A percentile compares a stretch with the other conserved stretches of the same genome.
Conservation (phyloP, 345 rosid genomes). For the Trapa bicornis region DNA sequence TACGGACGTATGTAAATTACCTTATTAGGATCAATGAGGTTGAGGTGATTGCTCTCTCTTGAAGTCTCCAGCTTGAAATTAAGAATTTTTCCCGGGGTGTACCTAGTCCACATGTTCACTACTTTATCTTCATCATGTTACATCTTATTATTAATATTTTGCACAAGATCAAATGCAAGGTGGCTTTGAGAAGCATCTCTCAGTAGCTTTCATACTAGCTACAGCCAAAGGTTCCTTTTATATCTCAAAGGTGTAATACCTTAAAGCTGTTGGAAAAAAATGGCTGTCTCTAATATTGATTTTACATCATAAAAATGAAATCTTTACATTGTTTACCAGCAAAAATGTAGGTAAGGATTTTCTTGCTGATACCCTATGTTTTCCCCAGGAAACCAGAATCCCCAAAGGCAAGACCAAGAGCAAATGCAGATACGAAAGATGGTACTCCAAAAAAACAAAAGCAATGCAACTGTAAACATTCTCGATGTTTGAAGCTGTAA, state of each 20-base stretch:
- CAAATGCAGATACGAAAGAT: conserved; percentile 62
- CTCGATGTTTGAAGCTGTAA: conserved; percentile 93
- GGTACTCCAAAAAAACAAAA: conserved; percentile 90
- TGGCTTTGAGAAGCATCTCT: background rate
- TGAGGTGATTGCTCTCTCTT: background rate
- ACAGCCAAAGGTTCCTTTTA: background rate
- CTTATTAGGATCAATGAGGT: background rate
- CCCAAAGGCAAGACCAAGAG: conserved; percentile 59
- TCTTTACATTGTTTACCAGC: background rate
- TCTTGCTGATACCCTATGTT: background rate
- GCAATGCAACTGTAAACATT: conserved; percentile 96
- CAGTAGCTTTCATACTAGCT: background rate
- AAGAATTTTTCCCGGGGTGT: background rate
- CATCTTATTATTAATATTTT: background rate
- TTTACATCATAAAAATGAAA: background rate
- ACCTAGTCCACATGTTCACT: background rate
- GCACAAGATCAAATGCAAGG: background rate
- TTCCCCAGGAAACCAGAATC: conserved; percentile 68
- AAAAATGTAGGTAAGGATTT: no score
- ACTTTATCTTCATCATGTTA: background rate
- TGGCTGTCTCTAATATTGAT: background rate
- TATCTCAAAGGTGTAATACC: background rate
- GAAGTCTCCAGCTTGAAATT: background rate
- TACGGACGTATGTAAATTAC: background rate
- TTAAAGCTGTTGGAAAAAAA: background rate